These are phyloP conservation scores for Trichothecium sympodiale DNA, from an alignment of 2,329 filamentous ascomycete species.

Conservation along the genomic window DNA sequence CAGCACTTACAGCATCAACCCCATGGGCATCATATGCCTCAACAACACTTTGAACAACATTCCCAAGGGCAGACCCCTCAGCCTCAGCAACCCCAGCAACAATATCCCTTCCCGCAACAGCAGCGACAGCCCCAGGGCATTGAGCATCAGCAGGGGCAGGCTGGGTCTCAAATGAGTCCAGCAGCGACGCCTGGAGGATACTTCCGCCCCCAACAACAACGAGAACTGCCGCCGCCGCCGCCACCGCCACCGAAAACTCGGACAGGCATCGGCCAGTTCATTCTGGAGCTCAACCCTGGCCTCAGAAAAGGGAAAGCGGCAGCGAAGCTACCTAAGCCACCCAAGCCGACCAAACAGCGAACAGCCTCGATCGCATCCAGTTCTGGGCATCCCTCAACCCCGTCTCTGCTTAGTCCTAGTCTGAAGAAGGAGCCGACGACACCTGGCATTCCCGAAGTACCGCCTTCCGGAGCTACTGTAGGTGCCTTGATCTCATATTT, in stretches of 20 bases:
- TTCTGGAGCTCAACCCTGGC: conserved; percentile 22
- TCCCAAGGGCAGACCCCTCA: conserved; percentile 3
- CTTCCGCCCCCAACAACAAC: conserved; percentile 17
- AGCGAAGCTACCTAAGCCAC: conserved; percentile 21
- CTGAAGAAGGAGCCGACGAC: conserved; percentile 5
- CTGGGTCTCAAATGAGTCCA: neutral
- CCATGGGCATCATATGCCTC: conserved; percentile 8
- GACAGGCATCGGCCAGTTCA: conserved; percentile 21
- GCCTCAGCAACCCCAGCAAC: conserved; percentile 4
- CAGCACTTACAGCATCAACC: conserved; percentile 10
- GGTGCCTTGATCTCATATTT: neutral
- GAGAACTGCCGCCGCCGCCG: conserved; percentile 12
- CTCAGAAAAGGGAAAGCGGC: conserved; percentile 23
- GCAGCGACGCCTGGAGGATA: conserved; percentile 14
- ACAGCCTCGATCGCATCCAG: conserved; percentile 9
- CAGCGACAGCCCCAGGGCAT: conserved; percentile 1
- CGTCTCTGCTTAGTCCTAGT: neutral
- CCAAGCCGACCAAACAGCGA: conserved; percentile 9
- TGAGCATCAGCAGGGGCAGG: conserved; percentile 2
- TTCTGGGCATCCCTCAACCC: neutral
- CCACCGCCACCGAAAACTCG: conserved; percentile 27
- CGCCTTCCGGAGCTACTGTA: neutral
- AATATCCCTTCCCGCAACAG: conserved; percentile 1
- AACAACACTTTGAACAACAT: conserved; percentile 8
- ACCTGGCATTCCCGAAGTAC: neutral